Conservation (phyloP, 352 stramenopile species). For the Nothophytophthora sp. region DNA sequence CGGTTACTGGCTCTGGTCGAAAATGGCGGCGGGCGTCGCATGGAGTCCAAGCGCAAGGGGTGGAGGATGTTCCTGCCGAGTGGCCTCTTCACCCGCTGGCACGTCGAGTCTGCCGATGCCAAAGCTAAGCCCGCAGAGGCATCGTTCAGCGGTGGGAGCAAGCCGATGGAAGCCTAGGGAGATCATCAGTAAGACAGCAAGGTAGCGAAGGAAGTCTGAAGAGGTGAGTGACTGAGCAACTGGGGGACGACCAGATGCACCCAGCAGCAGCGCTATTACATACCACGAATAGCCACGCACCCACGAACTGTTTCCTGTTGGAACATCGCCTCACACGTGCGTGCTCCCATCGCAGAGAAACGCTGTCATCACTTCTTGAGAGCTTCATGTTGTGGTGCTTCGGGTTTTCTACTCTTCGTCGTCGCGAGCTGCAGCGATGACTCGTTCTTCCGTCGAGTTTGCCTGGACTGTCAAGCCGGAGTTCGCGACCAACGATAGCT, state of each 20-base stretch:
- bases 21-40: constrained; percentile 15
- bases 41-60: constrained; percentile 6
- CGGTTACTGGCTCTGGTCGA: constrained; percentile 53
- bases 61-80: constrained; percentile 18
- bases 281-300: too few relatives aligned
- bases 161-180: constrained; percentile 6
- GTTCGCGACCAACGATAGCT: constrained; percentile 87
- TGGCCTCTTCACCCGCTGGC: constrained; percentile 10
- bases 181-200: too few relatives aligned
- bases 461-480: constrained; percentile 53
- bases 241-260: too few relatives aligned
- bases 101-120: not conserved
- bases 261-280: too few relatives aligned
- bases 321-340: too few relatives aligned
- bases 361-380: constrained; percentile 8
- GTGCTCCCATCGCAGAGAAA: too few relatives aligned
- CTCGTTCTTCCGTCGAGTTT: constrained; percentile 41
- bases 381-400: not conserved
- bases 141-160: constrained; percentile 4
- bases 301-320: too few relatives aligned
- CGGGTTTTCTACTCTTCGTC: constrained; percentile 14
- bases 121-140: constrained; percentile 15
- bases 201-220: too few relatives aligned
- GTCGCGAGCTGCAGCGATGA: constrained; percentile 8
- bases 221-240: too few relatives aligned